Evolutionary conservation across 2,329 filamentous ascomycete genomes (phyloP).

Genomic region (Colletotrichum scovillei): DNA sequence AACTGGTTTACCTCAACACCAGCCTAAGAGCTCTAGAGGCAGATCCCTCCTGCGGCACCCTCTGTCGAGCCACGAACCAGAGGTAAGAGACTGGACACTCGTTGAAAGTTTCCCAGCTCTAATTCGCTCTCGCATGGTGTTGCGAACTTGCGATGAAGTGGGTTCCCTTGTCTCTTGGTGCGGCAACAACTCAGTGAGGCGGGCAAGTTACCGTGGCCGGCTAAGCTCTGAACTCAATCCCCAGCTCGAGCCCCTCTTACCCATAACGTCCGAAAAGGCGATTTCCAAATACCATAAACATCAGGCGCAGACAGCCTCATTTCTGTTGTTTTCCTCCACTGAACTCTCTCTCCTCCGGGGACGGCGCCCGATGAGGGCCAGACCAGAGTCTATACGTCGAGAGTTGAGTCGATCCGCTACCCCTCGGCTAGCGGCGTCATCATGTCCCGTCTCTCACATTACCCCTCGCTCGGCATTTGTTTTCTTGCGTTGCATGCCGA

Average conservation of each 20-base stretch:
- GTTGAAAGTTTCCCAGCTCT: too few species aligned
- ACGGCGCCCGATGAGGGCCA: not conserved
- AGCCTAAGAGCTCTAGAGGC: too few species aligned
- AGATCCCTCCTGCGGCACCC: too few species aligned
- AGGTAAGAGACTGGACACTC: too few species aligned
- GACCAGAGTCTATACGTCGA: not conserved
- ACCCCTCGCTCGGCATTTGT: not conserved
- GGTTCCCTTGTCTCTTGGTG: not conserved
- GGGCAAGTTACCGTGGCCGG: not conserved
- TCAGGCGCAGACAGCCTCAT: not conserved
- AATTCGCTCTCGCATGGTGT: not conserved
- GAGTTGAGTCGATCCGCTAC: not conserved
- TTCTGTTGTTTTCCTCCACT: not conserved
- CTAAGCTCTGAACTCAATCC: not conserved
- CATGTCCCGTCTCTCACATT: not conserved
- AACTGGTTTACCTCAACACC: too few species aligned
- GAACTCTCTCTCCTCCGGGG: not conserved
- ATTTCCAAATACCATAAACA: not conserved
- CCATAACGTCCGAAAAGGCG: not conserved
- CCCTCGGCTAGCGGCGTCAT: too few species aligned
- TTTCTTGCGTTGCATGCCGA: too few species aligned
- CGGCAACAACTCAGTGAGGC: not conserved
- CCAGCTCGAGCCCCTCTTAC: not conserved
- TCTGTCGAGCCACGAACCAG: too few species aligned
- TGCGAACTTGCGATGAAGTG: not conserved